Evolutionary conservation across 2,329 filamentous ascomycete genomes (phyloP).

Genomic region (Aspergillus tamarii): DNA sequence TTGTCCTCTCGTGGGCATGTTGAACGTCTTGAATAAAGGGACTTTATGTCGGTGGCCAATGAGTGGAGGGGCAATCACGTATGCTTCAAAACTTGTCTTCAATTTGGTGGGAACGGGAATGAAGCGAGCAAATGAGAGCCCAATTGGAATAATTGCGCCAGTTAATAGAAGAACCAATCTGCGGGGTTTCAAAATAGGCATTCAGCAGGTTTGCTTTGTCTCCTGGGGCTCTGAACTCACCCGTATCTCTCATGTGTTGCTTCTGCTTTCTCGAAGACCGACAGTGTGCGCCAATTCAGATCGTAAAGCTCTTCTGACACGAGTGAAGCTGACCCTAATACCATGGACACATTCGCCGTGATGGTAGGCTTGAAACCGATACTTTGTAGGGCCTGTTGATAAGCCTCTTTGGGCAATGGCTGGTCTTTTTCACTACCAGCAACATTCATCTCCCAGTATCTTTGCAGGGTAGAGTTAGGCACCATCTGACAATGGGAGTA

Average conservation of each 20-base stretch:
- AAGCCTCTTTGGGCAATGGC: conserved; percentile 1
- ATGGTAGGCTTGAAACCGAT: neutral
- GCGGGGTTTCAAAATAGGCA: accelerated
- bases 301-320: neutral
- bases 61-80: conserved; percentile 1
- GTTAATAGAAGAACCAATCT: conserved; percentile 1
- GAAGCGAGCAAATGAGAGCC: neutral
- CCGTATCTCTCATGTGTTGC: neutral
- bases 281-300: neutral
- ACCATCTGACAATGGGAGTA: neutral
- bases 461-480: neutral
- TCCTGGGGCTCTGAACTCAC: neutral
- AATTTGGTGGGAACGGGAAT: neutral
- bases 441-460: conserved; percentile 11
- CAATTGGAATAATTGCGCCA: neutral
- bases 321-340: neutral
- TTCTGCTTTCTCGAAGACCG: conserved; percentile 1
- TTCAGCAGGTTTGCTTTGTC: neutral
- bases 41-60: conserved; percentile 1
- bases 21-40: conserved; percentile 2
- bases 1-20: conserved; percentile 8
- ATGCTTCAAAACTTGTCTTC: neutral
- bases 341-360: neutral
- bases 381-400: neutral
- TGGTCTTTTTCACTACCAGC: neutral